Percentiles rank a stretch among this genome's conserved stretches.
phyloP scores from a whole-genome alignment of 2,329 filamentous ascomycete genomes.

The Teratosphaeriaceae sp. region DNA sequence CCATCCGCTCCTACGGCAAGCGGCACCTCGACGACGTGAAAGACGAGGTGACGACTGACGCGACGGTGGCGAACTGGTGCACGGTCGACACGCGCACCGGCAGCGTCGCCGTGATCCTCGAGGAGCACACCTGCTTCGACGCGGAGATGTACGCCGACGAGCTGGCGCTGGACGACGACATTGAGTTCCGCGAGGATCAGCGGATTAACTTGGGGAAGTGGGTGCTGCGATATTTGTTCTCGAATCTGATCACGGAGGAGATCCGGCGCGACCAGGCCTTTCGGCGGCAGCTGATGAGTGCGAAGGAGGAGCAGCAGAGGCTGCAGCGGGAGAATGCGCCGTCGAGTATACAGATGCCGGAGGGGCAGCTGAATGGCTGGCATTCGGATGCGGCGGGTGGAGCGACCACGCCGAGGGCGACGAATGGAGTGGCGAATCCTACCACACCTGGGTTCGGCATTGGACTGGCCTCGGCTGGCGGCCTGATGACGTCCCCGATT shows the following conservation, averaged over 20 bases:
- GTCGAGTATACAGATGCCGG: slow-evolving; percentile 53
- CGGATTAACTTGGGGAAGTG: slow-evolving; percentile 96
- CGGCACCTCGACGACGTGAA: slow-evolving; percentile 89
- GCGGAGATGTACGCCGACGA: slow-evolving; percentile 97
- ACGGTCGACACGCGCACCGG: slow-evolving; percentile 91
- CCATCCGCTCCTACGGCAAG: slow-evolving; percentile 89
- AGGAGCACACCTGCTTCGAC: slow-evolving; percentile 95
- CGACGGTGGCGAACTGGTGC: slow-evolving; percentile 93
- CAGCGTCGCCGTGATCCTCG: slow-evolving; percentile 80
- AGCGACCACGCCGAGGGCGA: slow-evolving; percentile 54
- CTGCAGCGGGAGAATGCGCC: slow-evolving; percentile 54
- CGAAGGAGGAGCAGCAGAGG: slow-evolving; percentile 51
- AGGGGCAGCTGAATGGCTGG: slow-evolving; percentile 36
- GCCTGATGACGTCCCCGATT: slow-evolving; percentile 28
- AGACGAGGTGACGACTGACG: slow-evolving; percentile 74
- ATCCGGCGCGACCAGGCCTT: slow-evolving; percentile 71
- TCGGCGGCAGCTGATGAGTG: slow-evolving; percentile 61
- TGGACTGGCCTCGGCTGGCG: slow-evolving; percentile 44
- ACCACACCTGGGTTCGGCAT: slow-evolving; percentile 73
- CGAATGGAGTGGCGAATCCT: slow-evolving; percentile 50
- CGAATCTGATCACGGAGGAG: slow-evolving; percentile 82
- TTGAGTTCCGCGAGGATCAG: slow-evolving; percentile 86
- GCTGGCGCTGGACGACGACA: slow-evolving; percentile 62
- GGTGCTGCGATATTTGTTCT: slow-evolving; percentile 89
- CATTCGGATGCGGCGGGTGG: slow-evolving; percentile 31